Evolutionary conservation across 495 filamentous ascomycete genomes (phyloP).

Genomic region (Cercophora samala): DNA sequence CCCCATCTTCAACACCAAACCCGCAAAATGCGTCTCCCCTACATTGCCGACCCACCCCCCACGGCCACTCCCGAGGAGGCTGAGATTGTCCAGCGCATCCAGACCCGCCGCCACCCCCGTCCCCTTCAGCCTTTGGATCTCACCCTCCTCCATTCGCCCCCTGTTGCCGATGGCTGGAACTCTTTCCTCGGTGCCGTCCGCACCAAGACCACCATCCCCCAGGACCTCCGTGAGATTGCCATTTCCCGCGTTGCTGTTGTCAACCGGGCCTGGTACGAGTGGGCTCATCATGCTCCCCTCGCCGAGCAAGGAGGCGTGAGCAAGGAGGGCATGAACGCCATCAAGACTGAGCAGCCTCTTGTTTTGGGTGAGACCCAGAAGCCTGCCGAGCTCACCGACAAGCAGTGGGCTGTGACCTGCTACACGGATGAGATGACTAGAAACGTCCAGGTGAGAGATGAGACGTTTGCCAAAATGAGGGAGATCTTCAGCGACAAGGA

Average conservation of each 20-base stretch:
- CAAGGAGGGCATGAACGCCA: constrained; percentile 45
- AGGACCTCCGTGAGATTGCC: constrained; percentile 63
- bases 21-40: constrained; percentile 67
- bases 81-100: constrained; percentile 59
- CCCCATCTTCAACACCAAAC: constrained; percentile 10
- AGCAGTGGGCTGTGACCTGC: constrained; percentile 61
- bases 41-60: constrained; percentile 57
- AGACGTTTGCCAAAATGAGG: constrained; percentile 59
- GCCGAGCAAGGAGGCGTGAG: constrained; percentile 46
- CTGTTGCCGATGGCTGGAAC: constrained; percentile 78
- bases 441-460: constrained; percentile 59
- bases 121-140: constrained; percentile 69
- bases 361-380: constrained; percentile 9
- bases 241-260: constrained; percentile 72
- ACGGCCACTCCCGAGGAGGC: constrained; percentile 47
- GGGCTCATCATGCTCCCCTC: constrained; percentile 71
- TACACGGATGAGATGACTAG: constrained; percentile 77
- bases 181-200: constrained; percentile 72
- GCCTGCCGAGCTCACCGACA: constrained; percentile 43
- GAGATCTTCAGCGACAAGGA: constrained; percentile 60
- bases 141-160: constrained; percentile 67
- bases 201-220: constrained; percentile 57
- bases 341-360: constrained; percentile 24
- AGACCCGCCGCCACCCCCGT: constrained; percentile 59
- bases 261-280: constrained; percentile 75